Evolutionary conservation across 768 basidiomycete genomes (phyloP), one percentile per base, ranked within the genome.

Genomic region (Mycena pura): DNA sequence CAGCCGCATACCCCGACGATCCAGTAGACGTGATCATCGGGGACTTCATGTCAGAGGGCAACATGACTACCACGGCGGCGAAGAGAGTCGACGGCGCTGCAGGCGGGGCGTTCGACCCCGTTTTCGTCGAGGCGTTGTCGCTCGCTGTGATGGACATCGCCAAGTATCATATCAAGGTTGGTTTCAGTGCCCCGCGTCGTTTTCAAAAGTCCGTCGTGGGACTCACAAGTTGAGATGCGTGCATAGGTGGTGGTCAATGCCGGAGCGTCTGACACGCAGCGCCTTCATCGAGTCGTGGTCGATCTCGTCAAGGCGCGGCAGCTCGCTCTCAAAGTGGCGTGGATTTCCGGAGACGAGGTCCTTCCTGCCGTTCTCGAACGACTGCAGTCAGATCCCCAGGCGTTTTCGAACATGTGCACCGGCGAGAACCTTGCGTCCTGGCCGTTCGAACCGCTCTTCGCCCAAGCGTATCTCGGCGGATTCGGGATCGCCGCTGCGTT

Each of bases 311-410:
- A 61, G 32, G 19, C 50, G 19, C 60, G 57, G 22, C 22, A 40
- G 2, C 55, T 58, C 6, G 8, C 60, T 1, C 56, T 65, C 13
- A 40, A 53, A 32, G 64, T 65, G 39, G 60, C 64, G 1, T 65
- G 60, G 60, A 55, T 62, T 31, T 65, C 64, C 7, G 64, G 64
- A 19, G 64, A 65, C 57, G 64, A 65, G 36, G 63, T 64, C 8
- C 50, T 65, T 6, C 51, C 64, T 11, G 28, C 29, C 9, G 6
- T 64, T 22, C 54, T 64, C 14, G 48, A 64, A 24, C 57, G 58
- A 7, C 32, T 57, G 15, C 25, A 43, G 3, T 17, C 44, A 8
- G 47, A 58, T 24, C 36, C 64, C 6, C 28, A 57, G 25, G 50
- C 60, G 1, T 65, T 65, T 9, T 5, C 22, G 34, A 62, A 65